Percentiles rank a stretch among this genome's conserved stretches.
Evolutionary conservation across 2,329 filamentous ascomycete genomes (phyloP).

Genomic region (Cladosporium sphaerospermum): DNA sequence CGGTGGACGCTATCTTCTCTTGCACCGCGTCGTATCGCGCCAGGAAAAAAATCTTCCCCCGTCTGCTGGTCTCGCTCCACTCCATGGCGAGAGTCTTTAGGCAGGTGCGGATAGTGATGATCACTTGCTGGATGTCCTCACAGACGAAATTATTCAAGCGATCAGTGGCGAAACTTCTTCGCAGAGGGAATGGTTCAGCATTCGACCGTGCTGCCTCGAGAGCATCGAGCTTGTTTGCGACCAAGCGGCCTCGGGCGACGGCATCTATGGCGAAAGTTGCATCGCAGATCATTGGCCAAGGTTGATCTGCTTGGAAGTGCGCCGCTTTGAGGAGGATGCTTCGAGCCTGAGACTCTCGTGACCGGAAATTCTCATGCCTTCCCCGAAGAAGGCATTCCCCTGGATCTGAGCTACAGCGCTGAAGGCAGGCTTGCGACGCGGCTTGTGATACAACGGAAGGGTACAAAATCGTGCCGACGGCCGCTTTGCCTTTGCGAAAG

Average conservation of each 20-base stretch:
- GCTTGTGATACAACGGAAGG: neutral
- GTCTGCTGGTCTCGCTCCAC: constrained; percentile 16
- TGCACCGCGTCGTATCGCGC: constrained; percentile 11
- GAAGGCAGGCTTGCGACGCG: neutral
- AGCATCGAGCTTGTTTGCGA: constrained; percentile 15
- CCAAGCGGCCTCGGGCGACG: constrained; percentile 17
- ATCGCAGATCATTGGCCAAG: constrained; percentile 22
- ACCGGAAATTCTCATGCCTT: neutral
- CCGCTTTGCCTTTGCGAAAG: neutral
- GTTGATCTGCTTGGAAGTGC: constrained; percentile 7
- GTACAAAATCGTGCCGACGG: neutral
- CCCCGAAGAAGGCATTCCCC: too few species aligned
- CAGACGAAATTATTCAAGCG: constrained; percentile 8
- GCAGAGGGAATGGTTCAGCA: neutral
- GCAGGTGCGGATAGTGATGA: constrained; percentile 16
- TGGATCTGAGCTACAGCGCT: neutral
- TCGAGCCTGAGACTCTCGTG: neutral
- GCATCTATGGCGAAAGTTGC: constrained; percentile 19
- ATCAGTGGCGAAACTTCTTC: neutral
- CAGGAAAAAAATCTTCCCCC: constrained; percentile 13
- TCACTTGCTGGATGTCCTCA: constrained; percentile 12
- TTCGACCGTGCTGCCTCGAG: neutral
- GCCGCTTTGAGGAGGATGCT: neutral
- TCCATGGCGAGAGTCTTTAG: constrained; percentile 15
- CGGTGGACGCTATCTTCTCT: constrained; percentile 14